Base-by-base conservation (phyloP, 352 stramenopile species). In the Pythium periplocum region DNA sequence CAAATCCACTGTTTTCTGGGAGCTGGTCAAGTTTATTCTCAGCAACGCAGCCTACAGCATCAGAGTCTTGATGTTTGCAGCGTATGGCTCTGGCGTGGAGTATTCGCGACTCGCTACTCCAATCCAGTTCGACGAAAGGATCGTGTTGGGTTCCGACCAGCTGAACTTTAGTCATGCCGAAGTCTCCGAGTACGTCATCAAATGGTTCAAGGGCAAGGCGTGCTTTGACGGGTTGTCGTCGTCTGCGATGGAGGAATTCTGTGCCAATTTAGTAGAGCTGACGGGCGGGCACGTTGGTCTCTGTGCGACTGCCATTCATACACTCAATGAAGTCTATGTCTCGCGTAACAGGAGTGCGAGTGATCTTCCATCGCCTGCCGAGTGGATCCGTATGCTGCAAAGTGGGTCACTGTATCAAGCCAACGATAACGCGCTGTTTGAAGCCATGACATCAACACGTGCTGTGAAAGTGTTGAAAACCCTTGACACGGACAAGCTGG, bases 51-150 rank as follows among this genome's bases (percentile, higher is more conserved):
- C 4, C 4, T 59, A 7, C 32, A 43, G 26, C 7, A 45, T 63
- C 5, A 11, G 56, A 51, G 53, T 59, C 6, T 59, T 63, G 56
- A 58, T 63, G 56, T 58, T 63, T 63, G 56, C 26, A 11, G 34
- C 40, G 31, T 63, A 63, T 53, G 48, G 48, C 34, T 58, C 50
- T 4, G 40, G 17, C 35, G 3, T 49, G 11, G n/a, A 55, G 17
- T 64, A 59, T 26, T 9, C 48, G 10, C 26, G 39, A 1, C 3
- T 51, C 41, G 2, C 8, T 5, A 46, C 50, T 39, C 45, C 57
- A 42, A 26, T 64, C 17, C 4, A 64, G 1, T 37, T 59, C 9
- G 0, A 12, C 9, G 2, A 2, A 44, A 7, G 42, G 4, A 39
- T 60, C 8, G 39, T 53, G 26, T 2, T 64, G 31, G 32, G 37